These are phyloP conservation scores for Wickerhamomyces chaumierensis DNA, from an alignment of 805 yeast genomes.

Conservation along the genomic window DNA sequence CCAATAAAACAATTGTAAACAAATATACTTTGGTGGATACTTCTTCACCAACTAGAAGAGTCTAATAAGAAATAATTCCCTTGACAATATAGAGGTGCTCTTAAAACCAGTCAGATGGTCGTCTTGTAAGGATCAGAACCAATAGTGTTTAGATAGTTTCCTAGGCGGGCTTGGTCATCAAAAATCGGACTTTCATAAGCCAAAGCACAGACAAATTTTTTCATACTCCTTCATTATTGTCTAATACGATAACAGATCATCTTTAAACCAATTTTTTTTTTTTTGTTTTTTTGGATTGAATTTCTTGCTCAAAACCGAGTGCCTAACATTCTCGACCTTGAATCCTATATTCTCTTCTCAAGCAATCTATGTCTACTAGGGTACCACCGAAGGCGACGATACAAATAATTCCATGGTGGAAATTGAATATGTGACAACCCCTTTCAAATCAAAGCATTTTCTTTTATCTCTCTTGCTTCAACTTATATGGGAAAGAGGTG, in stretches of 20 bases:
- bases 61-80: too few species aligned
- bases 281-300: constrained; percentile 91
- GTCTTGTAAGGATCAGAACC: too few species aligned
- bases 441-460: constrained; percentile 96
- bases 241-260: constrained; percentile 85
- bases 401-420: constrained; percentile 99
- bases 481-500: too few species aligned
- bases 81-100: background rate
- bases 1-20: too few species aligned
- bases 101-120: too few species aligned
- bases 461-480: constrained; percentile 99
- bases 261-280: constrained; percentile 84
- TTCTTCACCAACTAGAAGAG: too few species aligned
- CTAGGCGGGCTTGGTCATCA: too few species aligned
- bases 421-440: constrained; percentile 99
- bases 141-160: too few species aligned
- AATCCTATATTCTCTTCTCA: constrained; percentile 95
- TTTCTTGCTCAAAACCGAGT: constrained; percentile 98
- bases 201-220: constrained; percentile 97
- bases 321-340: constrained; percentile 96
- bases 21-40: too few species aligned
- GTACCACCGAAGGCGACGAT: too few species aligned
- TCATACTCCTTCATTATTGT: too few species aligned
- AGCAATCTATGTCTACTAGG: constrained; percentile 95
- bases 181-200: constrained; percentile 99